These are phyloP conservation scores for Astrephomene gubernaculifera DNA, from an alignment of 139 green algal genomes.

Conservation along the genomic window DNA sequence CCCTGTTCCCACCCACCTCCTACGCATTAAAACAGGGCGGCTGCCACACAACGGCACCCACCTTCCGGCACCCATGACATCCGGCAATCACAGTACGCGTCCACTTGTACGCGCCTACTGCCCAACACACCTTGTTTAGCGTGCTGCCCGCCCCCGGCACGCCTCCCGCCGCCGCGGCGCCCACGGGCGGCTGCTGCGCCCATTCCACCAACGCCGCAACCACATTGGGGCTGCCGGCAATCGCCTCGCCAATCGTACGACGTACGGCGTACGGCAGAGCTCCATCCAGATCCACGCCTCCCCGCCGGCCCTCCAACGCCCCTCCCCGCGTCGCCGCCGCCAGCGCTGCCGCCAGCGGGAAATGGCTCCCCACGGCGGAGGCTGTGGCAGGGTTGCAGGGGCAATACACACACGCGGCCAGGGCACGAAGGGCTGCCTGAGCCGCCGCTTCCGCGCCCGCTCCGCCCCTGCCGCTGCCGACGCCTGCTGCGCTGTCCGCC, in stretches of 20 bases:
- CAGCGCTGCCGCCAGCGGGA: slow-evolving; percentile 47
- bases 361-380: slow-evolving; percentile 38
- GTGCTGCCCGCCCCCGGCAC: not conserved
- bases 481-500: slow-evolving; percentile 16
- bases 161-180: not conserved
- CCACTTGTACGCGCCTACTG: not conserved
- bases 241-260: slow-evolving; percentile 39
- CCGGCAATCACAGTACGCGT: no score
- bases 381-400: slow-evolving; percentile 12
- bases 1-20: no score
- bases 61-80: no score
- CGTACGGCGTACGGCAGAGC: slow-evolving; percentile 38
- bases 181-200: slow-evolving; percentile 32
- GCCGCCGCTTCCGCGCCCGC: slow-evolving; percentile 31
- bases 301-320: no score
- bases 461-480: slow-evolving; percentile 8
- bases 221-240: slow-evolving; percentile 39
- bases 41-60: no score
- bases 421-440: slow-evolving; percentile 28
- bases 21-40: no score
- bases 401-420: slow-evolving; percentile 42
- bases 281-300: slow-evolving; percentile 50
- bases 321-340: not conserved
- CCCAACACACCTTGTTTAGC: not conserved
- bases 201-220: slow-evolving; percentile 43